phyloP scores from a whole-genome alignment of 768 basidiomycete species.

The Termitomyces heimii region DNA sequence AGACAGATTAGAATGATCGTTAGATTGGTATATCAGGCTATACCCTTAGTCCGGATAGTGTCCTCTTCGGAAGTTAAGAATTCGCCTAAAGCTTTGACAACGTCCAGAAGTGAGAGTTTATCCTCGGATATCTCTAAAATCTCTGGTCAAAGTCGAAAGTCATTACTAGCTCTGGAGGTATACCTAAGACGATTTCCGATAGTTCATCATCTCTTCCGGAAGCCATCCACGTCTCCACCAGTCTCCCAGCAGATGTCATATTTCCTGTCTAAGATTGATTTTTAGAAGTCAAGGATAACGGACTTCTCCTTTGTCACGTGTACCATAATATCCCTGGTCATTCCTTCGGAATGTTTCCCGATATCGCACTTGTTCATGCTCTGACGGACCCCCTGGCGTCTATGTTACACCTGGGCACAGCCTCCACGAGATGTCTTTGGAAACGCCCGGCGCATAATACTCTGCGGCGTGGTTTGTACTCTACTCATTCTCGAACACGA shows the following conservation, averaged over 20 bases:
- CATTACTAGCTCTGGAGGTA: conserved; percentile 17
- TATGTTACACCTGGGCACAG: conserved; percentile 30
- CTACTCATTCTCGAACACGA: conserved; percentile 8
- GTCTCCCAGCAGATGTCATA: conserved; percentile 38
- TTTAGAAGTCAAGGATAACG: not conserved
- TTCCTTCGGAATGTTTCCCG: not conserved
- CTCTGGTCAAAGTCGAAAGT: conserved; percentile 4
- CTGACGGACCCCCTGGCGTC: conserved; percentile 20
- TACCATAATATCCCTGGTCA: not conserved
- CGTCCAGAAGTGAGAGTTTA: conserved; percentile 54
- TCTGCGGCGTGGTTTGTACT: conserved; percentile 19
- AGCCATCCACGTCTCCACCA: conserved; percentile 70
- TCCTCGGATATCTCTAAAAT: conserved; percentile 44
- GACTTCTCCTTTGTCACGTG: conserved; percentile 11
- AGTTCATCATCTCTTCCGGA: conserved; percentile 57
- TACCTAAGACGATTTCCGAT: conserved; percentile 54
- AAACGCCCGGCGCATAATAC: conserved; percentile 15
- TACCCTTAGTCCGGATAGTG: conserved; percentile 74
- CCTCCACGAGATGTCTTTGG: conserved; percentile 26
- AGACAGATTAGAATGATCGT: conserved; percentile 5
- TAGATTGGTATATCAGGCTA: conserved; percentile 2
- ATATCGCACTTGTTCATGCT: conserved; percentile 9
- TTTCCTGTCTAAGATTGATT: not conserved
- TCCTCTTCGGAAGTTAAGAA: conserved; percentile 88
- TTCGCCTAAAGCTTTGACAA: conserved; percentile 85